phyloP scores from a whole-genome alignment of 1,139 yeast species.

The Candida tetrigidarum region DNA sequence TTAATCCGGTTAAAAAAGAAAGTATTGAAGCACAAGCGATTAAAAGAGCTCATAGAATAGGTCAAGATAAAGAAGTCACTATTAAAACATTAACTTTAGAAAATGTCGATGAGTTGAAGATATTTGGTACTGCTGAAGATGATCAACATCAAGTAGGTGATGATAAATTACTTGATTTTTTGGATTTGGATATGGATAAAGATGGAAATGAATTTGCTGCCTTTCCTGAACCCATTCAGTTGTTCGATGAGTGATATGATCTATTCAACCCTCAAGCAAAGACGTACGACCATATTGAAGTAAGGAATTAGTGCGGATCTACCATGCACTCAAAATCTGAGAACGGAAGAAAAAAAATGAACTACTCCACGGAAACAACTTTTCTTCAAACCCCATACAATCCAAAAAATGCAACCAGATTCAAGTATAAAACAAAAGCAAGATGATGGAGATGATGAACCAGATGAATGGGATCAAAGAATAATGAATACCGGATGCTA shows the following conservation, averaged over 20 bases:
- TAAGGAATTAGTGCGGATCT: too few species aligned
- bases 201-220: conserved; percentile 2
- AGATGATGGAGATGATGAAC: conserved; percentile 53
- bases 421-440: conserved; percentile 1
- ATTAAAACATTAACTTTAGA: conserved; percentile 3
- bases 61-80: conserved; percentile 10
- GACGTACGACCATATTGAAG: too few species aligned
- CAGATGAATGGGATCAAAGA: conserved; percentile 77
- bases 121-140: neutral
- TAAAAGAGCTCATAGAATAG: conserved; percentile 18
- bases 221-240: conserved; percentile 2
- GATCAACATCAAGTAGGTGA: neutral
- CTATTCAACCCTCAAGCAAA: too few species aligned
- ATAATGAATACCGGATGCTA: conserved; percentile 77
- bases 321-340: neutral
- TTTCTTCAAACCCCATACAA: conserved; percentile 3
- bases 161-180: conserved; percentile 3
- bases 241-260: too few species aligned
- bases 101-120: conserved; percentile 6
- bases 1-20: conserved; percentile 72
- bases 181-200: neutral
- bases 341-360: neutral
- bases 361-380: neutral
- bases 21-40: conserved; percentile 52
- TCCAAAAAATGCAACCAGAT: conserved; percentile 11